A percentile compares a stretch with the other conserved stretches of the same genome.
These are phyloP conservation scores for Leccinum ochraceum DNA, from an alignment of 768 basidiomycete species.

Conservation along the genomic window DNA sequence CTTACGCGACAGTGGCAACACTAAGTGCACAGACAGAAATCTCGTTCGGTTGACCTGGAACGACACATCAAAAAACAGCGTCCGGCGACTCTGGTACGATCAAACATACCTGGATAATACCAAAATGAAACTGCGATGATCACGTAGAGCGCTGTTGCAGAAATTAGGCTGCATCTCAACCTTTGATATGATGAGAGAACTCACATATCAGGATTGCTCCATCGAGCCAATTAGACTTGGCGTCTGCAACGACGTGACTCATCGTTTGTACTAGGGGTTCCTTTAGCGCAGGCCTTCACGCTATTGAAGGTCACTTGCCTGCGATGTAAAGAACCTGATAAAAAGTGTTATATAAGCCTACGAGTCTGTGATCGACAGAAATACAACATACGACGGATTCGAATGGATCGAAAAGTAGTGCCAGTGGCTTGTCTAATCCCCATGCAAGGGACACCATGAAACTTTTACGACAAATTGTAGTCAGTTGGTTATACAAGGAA, in stretches of 20 bases:
- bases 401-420: constrained; percentile 86
- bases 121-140: constrained; percentile 73
- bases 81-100: not conserved
- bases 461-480: constrained; percentile 33
- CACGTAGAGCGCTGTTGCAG: constrained; percentile 56
- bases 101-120: constrained; percentile 47
- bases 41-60: constrained; percentile 28
- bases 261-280: constrained; percentile 69
- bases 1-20: constrained; percentile 1
- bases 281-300: constrained; percentile 23
- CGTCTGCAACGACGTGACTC: constrained; percentile 79
- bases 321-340: constrained; percentile 39
- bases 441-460: constrained; percentile 78
- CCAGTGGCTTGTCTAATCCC: constrained; percentile 78
- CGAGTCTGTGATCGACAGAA: not conserved
- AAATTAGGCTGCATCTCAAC: constrained; percentile 3
- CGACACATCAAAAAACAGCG: not conserved
- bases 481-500: not conserved
- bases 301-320: constrained; percentile 37
- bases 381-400: constrained; percentile 62
- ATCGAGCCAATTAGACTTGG: constrained; percentile 84
- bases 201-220: constrained; percentile 71
- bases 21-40: constrained; percentile 17
- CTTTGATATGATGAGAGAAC: constrained; percentile 21
- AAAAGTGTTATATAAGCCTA: constrained; percentile 12